A percentile compares a stretch with the other conserved stretches of the same genome.
phyloP scores from a whole-genome alignment of 257 asterid species.

The Thymus quinquecostatus region DNA sequence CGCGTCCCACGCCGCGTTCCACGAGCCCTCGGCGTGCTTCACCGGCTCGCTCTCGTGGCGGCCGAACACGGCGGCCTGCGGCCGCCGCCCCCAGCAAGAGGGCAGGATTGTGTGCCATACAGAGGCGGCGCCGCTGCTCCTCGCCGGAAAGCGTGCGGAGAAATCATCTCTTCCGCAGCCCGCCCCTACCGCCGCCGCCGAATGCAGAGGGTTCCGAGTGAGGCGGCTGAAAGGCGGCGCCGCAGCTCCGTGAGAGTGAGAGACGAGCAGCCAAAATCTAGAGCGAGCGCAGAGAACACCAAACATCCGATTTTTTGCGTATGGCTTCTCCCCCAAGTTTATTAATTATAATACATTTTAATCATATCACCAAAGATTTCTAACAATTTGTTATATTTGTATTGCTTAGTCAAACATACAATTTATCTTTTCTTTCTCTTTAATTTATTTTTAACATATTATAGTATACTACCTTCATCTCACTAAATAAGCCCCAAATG shows the following conservation, averaged over 20 bases:
- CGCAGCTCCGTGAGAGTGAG: slow-evolving; percentile 47
- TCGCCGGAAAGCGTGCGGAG: slow-evolving; percentile 18
- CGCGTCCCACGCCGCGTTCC: slow-evolving; percentile 93
- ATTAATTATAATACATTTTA: background rate
- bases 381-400: too few relatives aligned
- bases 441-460: background rate
- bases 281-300: slow-evolving; percentile 76
- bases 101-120: slow-evolving; percentile 84
- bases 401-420: too few relatives aligned
- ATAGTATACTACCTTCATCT: too few relatives aligned
- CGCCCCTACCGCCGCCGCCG: background rate
- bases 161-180: slow-evolving; percentile 10
- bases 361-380: too few relatives aligned
- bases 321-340: background rate
- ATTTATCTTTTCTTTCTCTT: too few relatives aligned
- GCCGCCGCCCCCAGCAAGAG: slow-evolving; percentile 45
- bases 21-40: slow-evolving; percentile 75
- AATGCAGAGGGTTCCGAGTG: slow-evolving; percentile 8
- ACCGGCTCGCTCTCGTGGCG: slow-evolving; percentile 49
- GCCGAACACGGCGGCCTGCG: slow-evolving; percentile 30
- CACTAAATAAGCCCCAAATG: too few relatives aligned
- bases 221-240: slow-evolving; percentile 51
- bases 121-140: slow-evolving; percentile 52
- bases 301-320: slow-evolving; percentile 64
- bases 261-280: slow-evolving; percentile 56